Evolutionary conservation across 495 filamentous ascomycete genomes (phyloP), one percentile per base, ranked within the genome.

Genomic region (Hyphodiscus hymeniophilus): DNA sequence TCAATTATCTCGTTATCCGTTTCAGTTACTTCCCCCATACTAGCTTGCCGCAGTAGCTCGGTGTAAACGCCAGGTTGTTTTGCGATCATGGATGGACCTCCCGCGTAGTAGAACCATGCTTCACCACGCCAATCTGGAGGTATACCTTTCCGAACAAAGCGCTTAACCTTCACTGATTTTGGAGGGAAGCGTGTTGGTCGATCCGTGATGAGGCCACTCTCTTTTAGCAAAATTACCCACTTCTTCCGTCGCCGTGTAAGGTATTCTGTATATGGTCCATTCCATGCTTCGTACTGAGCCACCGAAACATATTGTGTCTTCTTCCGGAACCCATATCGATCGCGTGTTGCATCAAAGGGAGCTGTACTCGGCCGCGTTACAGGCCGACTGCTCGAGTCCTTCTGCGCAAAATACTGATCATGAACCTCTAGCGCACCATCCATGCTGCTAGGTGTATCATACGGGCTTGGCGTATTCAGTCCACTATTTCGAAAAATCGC

Each of bases 101-200:
- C 89, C n/a, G 89, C 89, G 62, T 96, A 98, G 65, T 82, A 97
- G 58, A 95, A 98, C 92, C 92, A 98, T 24, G 92, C 91, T 4
- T 84, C 82, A 10, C 92, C 92, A 56, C 92, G 77, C 77, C 87
- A 89, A 48, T 94, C 87, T 1, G 89, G 84, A 2, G 92, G 92
- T 20, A 96, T 89, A n/a, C 92, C 92, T 63, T 98, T 98, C 28
- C 91, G 81, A 23, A 95, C 76, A 59, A 87, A 95, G 11, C 89
- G 76, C 66, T 94, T 95, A 23, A 90, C 75, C 58, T 91, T 94
- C 33, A 75, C 70, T 12, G 82, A 88, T 46, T 79, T 84, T 0
- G 82, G 76, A 0, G 92, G 92, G 52, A 97, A 97, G 3, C 73
- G 70, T 26, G 75, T 74, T 2, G 92, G 89, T 17, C 78, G 65